A percentile compares a stretch with the other conserved stretches of the same genome.
phyloP scores from a whole-genome alignment of 2,329 filamentous ascomycete species.

The Lanzia echinophila region DNA sequence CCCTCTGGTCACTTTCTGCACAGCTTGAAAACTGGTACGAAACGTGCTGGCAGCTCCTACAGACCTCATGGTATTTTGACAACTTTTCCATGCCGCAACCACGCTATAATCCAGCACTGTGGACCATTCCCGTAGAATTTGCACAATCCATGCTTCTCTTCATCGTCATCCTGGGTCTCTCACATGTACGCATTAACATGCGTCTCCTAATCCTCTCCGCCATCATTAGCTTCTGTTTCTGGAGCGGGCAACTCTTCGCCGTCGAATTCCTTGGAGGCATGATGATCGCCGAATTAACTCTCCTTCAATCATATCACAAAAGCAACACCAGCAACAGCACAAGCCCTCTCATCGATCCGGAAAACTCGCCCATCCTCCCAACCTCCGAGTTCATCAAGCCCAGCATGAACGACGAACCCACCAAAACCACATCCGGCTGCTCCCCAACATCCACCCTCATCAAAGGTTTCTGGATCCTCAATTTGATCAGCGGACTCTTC shows the following conservation, averaged over 20 bases:
- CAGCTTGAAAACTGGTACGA: slow-evolving; percentile 35
- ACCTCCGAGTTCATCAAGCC: slow-evolving; percentile 16
- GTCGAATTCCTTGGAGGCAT: slow-evolving; percentile 42
- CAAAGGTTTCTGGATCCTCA: slow-evolving; percentile 24
- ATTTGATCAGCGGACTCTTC: slow-evolving; percentile 23
- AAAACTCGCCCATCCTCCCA: slow-evolving; percentile 11
- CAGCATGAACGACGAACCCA: slow-evolving; percentile 16
- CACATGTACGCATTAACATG: slow-evolving; percentile 19
- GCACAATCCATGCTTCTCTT: slow-evolving; percentile 29
- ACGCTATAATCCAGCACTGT: slow-evolving; percentile 27
- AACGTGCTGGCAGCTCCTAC: slow-evolving; percentile 34
- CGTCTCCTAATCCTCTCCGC: slow-evolving; percentile 21
- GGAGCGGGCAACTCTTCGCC: slow-evolving; percentile 20
- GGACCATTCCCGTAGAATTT: slow-evolving; percentile 30
- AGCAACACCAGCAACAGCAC: not conserved
- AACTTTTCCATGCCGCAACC: slow-evolving; percentile 15
- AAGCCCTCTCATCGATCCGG: not conserved
- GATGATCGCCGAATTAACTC: slow-evolving; percentile 39
- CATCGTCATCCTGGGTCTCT: slow-evolving; percentile 22
- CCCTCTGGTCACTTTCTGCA: slow-evolving; percentile 32
- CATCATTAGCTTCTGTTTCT: slow-evolving; percentile 25
- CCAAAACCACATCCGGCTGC: not conserved
- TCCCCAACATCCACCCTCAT: slow-evolving; percentile 9
- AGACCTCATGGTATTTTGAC: slow-evolving; percentile 21
- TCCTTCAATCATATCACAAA: slow-evolving; percentile 29